Evolutionary conservation across 495 filamentous ascomycete species (phyloP).

Genomic region (Xylaria flabelliformis): DNA sequence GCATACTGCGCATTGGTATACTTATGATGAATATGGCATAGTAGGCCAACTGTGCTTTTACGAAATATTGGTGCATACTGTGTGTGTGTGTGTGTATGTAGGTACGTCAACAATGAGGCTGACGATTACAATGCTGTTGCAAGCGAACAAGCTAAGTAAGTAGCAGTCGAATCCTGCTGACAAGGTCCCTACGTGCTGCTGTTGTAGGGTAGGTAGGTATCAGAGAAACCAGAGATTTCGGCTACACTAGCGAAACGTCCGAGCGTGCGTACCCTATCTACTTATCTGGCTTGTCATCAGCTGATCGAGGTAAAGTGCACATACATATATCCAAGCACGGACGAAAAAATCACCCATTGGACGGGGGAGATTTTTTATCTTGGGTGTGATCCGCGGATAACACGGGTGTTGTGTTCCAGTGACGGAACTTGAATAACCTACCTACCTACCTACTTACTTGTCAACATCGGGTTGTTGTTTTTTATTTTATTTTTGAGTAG

Average conservation of each 20-base stretch:
- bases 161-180: background rate
- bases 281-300: constrained; percentile 5
- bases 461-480: background rate
- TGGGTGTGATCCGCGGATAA: constrained; percentile 14
- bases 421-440: background rate
- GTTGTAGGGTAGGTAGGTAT: background rate
- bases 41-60: background rate
- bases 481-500: background rate
- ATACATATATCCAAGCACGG: background rate
- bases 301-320: background rate
- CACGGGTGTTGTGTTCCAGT: background rate
- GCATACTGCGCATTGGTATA: background rate
- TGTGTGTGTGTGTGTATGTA: constrained; percentile 12
- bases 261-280: background rate
- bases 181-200: background rate
- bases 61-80: constrained; percentile 3
- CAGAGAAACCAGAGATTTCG: background rate
- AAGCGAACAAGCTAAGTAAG: background rate
- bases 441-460: background rate
- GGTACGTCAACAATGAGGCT: constrained; percentile 23
- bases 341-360: constrained; percentile 12
- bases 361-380: background rate
- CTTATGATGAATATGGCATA: background rate
- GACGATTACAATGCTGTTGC: background rate
- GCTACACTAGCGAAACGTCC: constrained; percentile 9